Evolutionary conservation across 176 grass and related monocot genomes (phyloP).

Genomic region (Themeda triandra): DNA sequence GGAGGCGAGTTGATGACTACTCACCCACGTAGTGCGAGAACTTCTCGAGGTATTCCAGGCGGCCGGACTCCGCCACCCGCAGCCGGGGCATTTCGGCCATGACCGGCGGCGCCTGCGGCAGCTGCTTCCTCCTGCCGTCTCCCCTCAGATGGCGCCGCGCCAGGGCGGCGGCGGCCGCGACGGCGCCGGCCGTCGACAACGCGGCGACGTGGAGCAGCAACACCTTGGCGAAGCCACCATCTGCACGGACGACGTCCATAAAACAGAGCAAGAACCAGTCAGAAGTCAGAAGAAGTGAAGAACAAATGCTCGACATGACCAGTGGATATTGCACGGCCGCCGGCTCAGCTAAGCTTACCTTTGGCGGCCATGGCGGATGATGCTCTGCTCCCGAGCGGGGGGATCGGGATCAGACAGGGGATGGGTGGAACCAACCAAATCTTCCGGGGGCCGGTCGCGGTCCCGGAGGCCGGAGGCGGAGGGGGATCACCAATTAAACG

Average conservation of each 20-base stretch:
- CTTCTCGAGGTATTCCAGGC: constrained; percentile 52
- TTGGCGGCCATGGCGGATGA: not conserved
- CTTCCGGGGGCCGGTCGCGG: not conserved
- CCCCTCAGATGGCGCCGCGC: not conserved
- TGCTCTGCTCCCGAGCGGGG: too few species aligned
- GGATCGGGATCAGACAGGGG: not conserved
- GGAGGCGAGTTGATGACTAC: not conserved
- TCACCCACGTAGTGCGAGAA: constrained; percentile 74
- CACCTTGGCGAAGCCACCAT: constrained; percentile 16
- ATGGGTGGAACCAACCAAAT: too few species aligned
- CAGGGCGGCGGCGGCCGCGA: constrained; percentile 11
- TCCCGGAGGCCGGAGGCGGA: too few species aligned
- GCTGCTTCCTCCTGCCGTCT: not conserved
- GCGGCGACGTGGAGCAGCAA: constrained; percentile 33
- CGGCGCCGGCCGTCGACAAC: constrained; percentile 23
- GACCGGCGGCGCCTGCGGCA: not conserved
- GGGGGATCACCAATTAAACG: too few species aligned
- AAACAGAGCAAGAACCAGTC: too few species aligned
- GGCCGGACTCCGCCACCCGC: constrained; percentile 22
- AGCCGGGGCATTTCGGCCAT: constrained; percentile 36
- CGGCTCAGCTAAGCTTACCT: not conserved
- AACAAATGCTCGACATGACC: too few species aligned
- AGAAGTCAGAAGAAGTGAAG: too few species aligned
- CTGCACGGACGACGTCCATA: not conserved
- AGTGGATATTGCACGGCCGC: too few species aligned